Conservation (phyloP, 441 rosid genomes). For the Gossypium lobatum region DNA sequence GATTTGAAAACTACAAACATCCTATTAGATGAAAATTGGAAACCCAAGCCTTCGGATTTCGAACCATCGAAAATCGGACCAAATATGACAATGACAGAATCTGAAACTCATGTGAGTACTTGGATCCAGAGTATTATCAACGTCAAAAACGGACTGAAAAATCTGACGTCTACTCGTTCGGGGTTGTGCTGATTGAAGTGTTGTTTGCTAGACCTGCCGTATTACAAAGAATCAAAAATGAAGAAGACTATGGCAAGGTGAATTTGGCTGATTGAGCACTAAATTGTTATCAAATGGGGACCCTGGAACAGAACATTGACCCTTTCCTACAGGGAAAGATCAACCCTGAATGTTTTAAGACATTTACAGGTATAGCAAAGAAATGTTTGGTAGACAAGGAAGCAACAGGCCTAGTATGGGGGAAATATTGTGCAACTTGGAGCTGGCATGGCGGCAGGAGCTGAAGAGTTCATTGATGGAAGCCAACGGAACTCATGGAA, state of each 20-base stretch:
- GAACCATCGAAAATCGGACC: slow-evolving; percentile 27
- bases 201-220: slow-evolving; percentile 41
- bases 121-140: slow-evolving; percentile 60
- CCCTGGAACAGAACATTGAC: background rate
- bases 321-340: background rate
- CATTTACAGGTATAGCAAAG: background rate
- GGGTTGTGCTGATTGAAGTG: slow-evolving; percentile 76
- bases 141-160: slow-evolving; percentile 57
- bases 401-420: background rate
- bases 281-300: background rate
- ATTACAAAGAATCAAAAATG: background rate
- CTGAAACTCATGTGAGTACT: slow-evolving; percentile 31
- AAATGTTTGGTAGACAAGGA: background rate
- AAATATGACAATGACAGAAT: background rate
- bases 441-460: background rate
- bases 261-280: slow-evolving; percentile 2
- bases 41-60: slow-evolving; percentile 85
- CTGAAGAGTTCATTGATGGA: background rate
- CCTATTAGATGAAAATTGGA: slow-evolving; percentile 53
- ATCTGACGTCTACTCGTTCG: slow-evolving; percentile 82
- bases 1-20: slow-evolving; percentile 84
- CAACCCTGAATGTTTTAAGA: background rate
- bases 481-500: background rate
- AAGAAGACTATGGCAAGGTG: background rate
- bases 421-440: background rate